Percentiles rank a stretch among this genome's conserved stretches.
These are phyloP conservation scores for Aspergillus sclerotioniger DNA, from an alignment of 495 filamentous ascomycete genomes.

Conservation along the genomic window DNA sequence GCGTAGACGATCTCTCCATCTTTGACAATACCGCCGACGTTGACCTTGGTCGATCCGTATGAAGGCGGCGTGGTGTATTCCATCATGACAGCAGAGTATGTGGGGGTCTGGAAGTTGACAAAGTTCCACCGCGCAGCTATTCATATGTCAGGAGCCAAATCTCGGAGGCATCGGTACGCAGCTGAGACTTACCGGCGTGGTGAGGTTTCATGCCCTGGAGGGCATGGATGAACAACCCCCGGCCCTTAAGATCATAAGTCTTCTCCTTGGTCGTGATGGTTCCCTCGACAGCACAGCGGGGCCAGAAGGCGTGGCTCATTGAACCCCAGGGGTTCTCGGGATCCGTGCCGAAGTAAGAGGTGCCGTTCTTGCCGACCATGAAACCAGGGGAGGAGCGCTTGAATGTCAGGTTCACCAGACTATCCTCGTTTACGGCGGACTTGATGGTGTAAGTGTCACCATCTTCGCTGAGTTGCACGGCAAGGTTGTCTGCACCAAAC, in stretches of 20 bases:
- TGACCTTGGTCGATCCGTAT: conserved; percentile 86
- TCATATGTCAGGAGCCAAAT: conserved; percentile 9
- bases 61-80: conserved; percentile 94
- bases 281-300: conserved; percentile 75
- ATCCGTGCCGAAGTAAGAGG: conserved; percentile 81
- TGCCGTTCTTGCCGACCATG: conserved; percentile 82
- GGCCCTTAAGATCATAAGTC: conserved; percentile 78
- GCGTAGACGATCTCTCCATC: conserved; percentile 78
- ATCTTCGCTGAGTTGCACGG: conserved; percentile 80
- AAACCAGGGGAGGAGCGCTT: conserved; percentile 77
- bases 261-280: conserved; percentile 80
- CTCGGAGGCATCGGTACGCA: conserved; percentile 2
- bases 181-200: conserved; percentile 67
- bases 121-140: conserved; percentile 91
- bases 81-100: conserved; percentile 87
- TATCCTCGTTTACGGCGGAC: conserved; percentile 71
- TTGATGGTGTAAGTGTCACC: conserved; percentile 79
- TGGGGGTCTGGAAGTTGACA: conserved; percentile 83
- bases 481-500: conserved; percentile 81
- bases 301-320: conserved; percentile 93
- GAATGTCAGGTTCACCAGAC: conserved; percentile 80
- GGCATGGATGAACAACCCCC: conserved; percentile 73
- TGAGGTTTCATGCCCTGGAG: conserved; percentile 99
- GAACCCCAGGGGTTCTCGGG: conserved; percentile 81
- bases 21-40: conserved; percentile 75